A percentile compares a stretch with the other conserved stretches of the same genome.
phyloP scores from a whole-genome alignment of 352 stramenopile species.

The Phytopythium boreale region DNA sequence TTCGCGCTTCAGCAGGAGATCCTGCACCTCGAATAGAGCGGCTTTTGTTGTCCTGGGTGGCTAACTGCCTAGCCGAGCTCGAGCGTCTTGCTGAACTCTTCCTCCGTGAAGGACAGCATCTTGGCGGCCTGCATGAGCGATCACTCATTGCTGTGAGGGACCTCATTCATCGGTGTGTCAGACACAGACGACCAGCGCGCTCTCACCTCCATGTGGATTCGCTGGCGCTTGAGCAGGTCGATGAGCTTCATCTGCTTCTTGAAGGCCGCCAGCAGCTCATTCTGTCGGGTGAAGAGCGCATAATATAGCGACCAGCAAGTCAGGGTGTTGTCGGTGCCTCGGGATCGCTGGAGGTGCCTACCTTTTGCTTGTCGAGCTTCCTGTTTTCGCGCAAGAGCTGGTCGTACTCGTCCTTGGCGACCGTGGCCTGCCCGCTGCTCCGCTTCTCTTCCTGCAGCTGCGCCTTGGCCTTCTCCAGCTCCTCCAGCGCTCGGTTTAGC shows the following conservation, averaged over 20 bases:
- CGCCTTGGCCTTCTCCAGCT: constrained; percentile 67
- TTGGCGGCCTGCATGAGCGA: constrained; percentile 53
- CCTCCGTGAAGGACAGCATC: constrained; percentile 84
- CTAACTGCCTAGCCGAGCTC: constrained; percentile 37
- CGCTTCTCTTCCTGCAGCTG: constrained; percentile 61
- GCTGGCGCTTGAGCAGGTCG: constrained; percentile 80
- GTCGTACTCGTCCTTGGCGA: constrained; percentile 57
- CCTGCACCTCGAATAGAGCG: constrained; percentile 35
- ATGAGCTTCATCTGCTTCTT: constrained; percentile 89
- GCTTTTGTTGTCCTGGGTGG: not conserved
- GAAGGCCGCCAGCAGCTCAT: constrained; percentile 68
- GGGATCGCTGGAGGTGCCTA: constrained; percentile 7
- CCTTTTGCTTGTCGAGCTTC: constrained; percentile 82
- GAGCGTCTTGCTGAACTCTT: constrained; percentile 79
- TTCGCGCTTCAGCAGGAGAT: constrained; percentile 68
- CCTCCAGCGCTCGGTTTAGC: constrained; percentile 72
- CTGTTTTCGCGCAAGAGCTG: constrained; percentile 64
- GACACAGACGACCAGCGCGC: not conserved
- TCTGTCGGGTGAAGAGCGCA: constrained; percentile 25
- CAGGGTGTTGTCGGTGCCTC: not conserved
- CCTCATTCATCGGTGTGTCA: not conserved
- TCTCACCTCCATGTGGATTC: constrained; percentile 71
- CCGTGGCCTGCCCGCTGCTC: constrained; percentile 39
- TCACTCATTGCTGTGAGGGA: not conserved
- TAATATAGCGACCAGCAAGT: not conserved